These are phyloP conservation scores for Phytophthora sp. DNA, from an alignment of 352 stramenopile genomes.

Conservation along the genomic window DNA sequence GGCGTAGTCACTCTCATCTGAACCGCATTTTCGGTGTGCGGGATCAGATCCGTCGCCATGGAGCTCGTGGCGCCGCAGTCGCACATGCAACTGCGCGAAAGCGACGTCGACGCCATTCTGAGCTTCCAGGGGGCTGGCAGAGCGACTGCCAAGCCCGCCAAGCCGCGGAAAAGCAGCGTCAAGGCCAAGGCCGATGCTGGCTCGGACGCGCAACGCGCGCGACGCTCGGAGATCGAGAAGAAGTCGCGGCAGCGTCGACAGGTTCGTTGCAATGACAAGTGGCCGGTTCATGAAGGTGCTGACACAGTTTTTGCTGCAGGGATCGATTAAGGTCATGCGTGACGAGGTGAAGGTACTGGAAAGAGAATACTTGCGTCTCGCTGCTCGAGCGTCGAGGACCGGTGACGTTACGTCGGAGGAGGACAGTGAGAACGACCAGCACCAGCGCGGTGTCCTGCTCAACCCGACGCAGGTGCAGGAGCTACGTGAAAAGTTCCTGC, in stretches of 20 bases:
- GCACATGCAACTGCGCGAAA: constrained; percentile 19
- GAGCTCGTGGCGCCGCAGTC: constrained; percentile 14
- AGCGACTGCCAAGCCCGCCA: constrained; percentile 6
- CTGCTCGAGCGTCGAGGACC: neutral
- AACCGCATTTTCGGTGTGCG: constrained; percentile 22
- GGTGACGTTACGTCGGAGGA: constrained; percentile 15
- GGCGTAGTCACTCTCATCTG: constrained; percentile 7
- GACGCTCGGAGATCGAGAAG: constrained; percentile 68
- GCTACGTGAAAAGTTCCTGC: constrained; percentile 42
- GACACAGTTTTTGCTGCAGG: constrained; percentile 16
- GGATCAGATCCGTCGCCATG: constrained; percentile 12
- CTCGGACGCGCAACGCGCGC: constrained; percentile 33
- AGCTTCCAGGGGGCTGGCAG: neutral
- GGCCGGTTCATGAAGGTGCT: neutral
- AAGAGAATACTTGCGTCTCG: constrained; percentile 46
- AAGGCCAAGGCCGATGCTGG: neutral
- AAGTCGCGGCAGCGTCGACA: constrained; percentile 60
- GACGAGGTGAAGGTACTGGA: constrained; percentile 60
- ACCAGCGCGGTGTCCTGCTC: constrained; percentile 36
- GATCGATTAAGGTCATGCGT: constrained; percentile 54
- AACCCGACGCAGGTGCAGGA: constrained; percentile 30
- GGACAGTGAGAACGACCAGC: constrained; percentile 17
- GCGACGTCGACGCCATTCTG: constrained; percentile 5
- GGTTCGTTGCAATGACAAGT: constrained; percentile 8
- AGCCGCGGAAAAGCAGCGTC: neutral